Evolutionary conservation across 495 filamentous ascomycete genomes (phyloP).

Genomic region (Penicillium herquei): DNA sequence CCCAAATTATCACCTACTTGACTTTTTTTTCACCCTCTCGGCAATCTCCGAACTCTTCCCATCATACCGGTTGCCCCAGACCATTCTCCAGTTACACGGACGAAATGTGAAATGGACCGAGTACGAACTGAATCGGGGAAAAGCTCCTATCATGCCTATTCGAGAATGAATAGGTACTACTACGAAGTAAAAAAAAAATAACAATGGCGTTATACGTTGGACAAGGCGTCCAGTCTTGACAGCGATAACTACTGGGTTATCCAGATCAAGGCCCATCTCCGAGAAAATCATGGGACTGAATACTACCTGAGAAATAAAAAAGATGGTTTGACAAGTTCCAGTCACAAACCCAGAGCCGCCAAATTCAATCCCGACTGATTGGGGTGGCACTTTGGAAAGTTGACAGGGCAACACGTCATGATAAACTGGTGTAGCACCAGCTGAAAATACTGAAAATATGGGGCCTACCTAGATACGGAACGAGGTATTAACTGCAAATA

Average conservation of each 20-base stretch:
- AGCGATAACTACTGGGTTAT: neutral
- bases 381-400: neutral
- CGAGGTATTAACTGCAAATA: too few species aligned
- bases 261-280: conserved; percentile 6
- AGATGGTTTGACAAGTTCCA: conserved; percentile 5
- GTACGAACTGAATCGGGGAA: conserved; percentile 16
- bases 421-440: neutral
- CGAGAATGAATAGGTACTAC: too few species aligned
- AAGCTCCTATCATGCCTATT: conserved; percentile 15
- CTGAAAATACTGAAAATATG: too few species aligned
- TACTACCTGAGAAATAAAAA: conserved; percentile 5
- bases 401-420: neutral
- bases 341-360: neutral
- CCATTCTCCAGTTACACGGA: conserved; percentile 19
- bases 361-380: neutral
- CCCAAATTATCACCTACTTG: neutral
- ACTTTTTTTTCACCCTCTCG: neutral
- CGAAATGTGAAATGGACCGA: conserved; percentile 23
- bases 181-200: neutral
- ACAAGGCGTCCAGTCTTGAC: conserved; percentile 22
- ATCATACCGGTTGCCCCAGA: conserved; percentile 4
- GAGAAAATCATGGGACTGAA: neutral
- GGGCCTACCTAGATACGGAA: too few species aligned
- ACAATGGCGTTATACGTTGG: conserved; percentile 11
- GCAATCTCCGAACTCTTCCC: conserved; percentile 24